Percentiles rank a stretch among this genome's conserved stretches.
Conservation (phyloP, 176 grass and related monocot genomes). For the Triticum dicoccoides region DNA sequence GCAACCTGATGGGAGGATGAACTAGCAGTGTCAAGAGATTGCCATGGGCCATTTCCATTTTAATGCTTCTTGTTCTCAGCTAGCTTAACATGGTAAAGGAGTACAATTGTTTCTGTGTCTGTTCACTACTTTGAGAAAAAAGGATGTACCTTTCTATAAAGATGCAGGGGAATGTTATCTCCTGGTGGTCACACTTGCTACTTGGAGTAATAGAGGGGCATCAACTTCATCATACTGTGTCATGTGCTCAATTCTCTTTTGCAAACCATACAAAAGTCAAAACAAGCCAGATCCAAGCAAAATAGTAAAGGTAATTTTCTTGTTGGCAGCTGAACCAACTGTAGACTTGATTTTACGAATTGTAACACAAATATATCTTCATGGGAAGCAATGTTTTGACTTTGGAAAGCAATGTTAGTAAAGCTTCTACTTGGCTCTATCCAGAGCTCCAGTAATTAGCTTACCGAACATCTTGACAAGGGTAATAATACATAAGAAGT, state of each 20-base stretch:
- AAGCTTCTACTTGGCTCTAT: not conserved
- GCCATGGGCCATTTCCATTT: not conserved
- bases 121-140: not conserved
- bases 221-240: constrained; percentile 20
- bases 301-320: not conserved
- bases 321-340: not conserved
- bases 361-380: not conserved
- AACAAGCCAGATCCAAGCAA: not conserved
- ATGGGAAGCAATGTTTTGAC: too few relatives aligned
- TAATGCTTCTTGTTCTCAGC: not conserved
- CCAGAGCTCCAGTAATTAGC: not conserved
- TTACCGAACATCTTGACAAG: not conserved
- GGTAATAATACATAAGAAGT: too few relatives aligned
- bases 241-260: constrained; percentile 16
- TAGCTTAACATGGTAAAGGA: not conserved
- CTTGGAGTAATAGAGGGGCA: constrained; percentile 48
- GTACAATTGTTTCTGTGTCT: not conserved
- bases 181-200: constrained; percentile 25
- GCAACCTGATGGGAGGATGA: constrained; percentile 1
- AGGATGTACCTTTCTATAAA: not conserved
- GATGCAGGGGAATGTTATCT: not conserved
- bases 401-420: not conserved
- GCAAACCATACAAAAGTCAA: constrained; percentile 1
- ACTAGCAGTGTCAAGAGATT: not conserved
- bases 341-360: not conserved